Evolutionary conservation across 306 rosid genomes (phyloP).

Genomic region (Vicia faba): DNA sequence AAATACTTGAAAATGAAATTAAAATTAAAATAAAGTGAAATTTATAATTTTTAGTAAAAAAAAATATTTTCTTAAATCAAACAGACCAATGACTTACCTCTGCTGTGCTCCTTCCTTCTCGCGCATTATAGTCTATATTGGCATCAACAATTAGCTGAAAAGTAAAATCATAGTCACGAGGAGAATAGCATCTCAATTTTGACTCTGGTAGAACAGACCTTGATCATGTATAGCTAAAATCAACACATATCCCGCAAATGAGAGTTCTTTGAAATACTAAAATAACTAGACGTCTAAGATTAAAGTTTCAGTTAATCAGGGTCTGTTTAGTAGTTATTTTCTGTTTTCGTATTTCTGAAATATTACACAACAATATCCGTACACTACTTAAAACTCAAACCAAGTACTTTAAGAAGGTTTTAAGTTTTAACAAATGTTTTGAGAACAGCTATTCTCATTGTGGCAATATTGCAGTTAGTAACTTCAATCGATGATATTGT

Average conservation of each 20-base stretch:
- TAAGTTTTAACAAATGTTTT: neutral
- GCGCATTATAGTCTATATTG: slow-evolving; percentile 76
- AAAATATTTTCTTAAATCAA: neutral
- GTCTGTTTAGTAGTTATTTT: neutral
- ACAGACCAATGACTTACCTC: slow-evolving; percentile 60
- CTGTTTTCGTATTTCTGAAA: slow-evolving; percentile 3
- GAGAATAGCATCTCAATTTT: slow-evolving; percentile 22
- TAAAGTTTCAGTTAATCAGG: slow-evolving; percentile 13
- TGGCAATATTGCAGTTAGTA: slow-evolving; percentile 12
- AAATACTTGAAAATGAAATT: neutral
- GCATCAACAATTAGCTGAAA: slow-evolving; percentile 75
- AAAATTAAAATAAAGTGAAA: neutral
- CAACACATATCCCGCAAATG: slow-evolving; percentile 18
- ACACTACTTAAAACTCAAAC: slow-evolving; percentile 3
- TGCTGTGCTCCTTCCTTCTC: slow-evolving; percentile 84
- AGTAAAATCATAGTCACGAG: slow-evolving; percentile 19
- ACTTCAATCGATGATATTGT: neutral
- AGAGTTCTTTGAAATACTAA: slow-evolving; percentile 7
- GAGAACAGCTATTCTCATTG: neutral
- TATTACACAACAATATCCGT: neutral
- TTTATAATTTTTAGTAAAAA: neutral
- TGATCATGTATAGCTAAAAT: slow-evolving; percentile 16
- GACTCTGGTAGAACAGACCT: slow-evolving; percentile 18
- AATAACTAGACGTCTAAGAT: neutral
- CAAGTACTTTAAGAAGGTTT: too few relatives aligned